These are phyloP conservation scores for Monosporozyma solicola DNA, from an alignment of 805 yeast genomes.

Conservation along the genomic window DNA sequence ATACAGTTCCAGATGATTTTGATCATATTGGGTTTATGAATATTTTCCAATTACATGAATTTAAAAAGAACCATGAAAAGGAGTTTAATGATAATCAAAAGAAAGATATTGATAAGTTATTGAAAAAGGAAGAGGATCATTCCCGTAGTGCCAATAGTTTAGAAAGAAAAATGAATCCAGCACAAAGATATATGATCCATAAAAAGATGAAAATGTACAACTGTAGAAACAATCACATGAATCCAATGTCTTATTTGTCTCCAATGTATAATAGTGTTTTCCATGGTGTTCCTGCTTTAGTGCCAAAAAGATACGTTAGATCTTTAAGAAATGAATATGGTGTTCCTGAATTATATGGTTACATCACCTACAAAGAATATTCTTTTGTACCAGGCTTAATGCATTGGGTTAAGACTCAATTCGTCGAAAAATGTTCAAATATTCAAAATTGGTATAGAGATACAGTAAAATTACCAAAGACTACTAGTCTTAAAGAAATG, in stretches of 20 bases:
- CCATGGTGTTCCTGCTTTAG: constrained; percentile 51
- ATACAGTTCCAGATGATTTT: constrained; percentile 1
- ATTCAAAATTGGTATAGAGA: constrained; percentile 10
- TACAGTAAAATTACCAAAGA: constrained; percentile 6
- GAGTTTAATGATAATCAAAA: constrained; percentile 8
- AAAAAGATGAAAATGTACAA: constrained; percentile 32
- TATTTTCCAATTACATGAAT: constrained; percentile 7
- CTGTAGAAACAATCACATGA: constrained; percentile 57
- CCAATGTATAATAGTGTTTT: constrained; percentile 44
- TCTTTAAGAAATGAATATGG: constrained; percentile 43
- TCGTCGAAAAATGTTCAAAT: constrained; percentile 13
- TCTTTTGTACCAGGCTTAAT: constrained; percentile 45
- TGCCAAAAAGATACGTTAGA: constrained; percentile 40
- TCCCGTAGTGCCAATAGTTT: constrained; percentile 4
- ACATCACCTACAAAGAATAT: constrained; percentile 32
- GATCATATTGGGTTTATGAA: constrained; percentile 6
- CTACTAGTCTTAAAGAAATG: constrained; percentile 12
- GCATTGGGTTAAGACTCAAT: constrained; percentile 38
- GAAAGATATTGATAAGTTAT: constrained; percentile 8
- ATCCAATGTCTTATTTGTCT: constrained; percentile 39
- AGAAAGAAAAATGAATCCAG: constrained; percentile 16
- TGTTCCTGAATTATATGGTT: constrained; percentile 29
- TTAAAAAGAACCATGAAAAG: constrained; percentile 7
- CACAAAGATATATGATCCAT: constrained; percentile 31
- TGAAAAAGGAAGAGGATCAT: constrained; percentile 6